Base-by-base conservation (phyloP, 2,329 filamentous ascomycete species). In the Monosporascus cannonballus region DNA sequence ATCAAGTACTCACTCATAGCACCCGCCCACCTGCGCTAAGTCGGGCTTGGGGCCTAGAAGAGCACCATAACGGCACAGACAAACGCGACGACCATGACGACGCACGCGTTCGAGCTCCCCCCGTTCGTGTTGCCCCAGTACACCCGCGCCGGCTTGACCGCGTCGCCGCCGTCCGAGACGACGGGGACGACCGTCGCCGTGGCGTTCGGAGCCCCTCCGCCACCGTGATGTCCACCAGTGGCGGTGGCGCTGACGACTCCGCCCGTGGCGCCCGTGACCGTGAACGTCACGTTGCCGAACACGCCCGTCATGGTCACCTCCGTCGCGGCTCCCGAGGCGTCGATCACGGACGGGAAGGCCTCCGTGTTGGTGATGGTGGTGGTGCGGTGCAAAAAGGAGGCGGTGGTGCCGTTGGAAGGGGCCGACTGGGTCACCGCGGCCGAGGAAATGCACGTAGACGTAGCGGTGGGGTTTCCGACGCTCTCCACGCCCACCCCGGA, bases 41-140 rank as follows among this genome's bases (percentile, higher is more conserved):
- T 47, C 9, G 18, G 22, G n/a, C 25, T 20, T 20, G 3, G 17
- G 39, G 37, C 17, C 27, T 42, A n/a, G 27, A 30, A 25, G 38
- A 42, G 27, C 50, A 30, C 30, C 36, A 14, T 20, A 24, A 41
- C 36, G 2, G 30, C 25, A 4, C 27, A 18, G 15, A 30, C 36
- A 7, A 42, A 11, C 3, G 53, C 48, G 11, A 52, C 50, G 18
- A 55, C 17, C 53, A 55, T 55, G n/a, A 52, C 36, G 42, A 36
- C 47, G 50, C 53, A 55, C 20, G 20, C 48, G 47, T 34, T 24
- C 34, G 41, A 18, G 37, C 48, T 30, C 42, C 47, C 47, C 18
- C 50, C 50, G 30, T 50, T 55, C 36, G n/a, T 39, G 30, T 37
- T 25, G 18, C 53, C 53, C 53, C 53, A 55, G 41, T 39, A 47